These are phyloP conservation scores for Citrus unshiu DNA, from an alignment of 345 rosid genomes.

Conservation along the genomic window DNA sequence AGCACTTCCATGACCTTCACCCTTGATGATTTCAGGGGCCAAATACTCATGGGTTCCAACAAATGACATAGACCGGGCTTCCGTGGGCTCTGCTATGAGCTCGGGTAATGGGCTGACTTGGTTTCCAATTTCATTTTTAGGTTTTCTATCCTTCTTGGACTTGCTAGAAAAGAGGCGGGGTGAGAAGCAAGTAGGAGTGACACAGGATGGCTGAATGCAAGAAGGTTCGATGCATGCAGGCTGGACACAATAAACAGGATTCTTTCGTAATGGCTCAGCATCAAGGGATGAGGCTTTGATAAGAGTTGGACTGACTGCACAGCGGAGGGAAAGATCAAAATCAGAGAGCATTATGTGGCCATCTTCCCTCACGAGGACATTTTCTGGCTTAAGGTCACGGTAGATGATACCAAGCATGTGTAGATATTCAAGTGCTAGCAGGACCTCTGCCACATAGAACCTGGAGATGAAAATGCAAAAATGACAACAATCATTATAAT, in stretches of 20 bases:
- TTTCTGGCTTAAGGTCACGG: constrained; percentile 82
- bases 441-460: constrained; percentile 71
- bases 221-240: constrained; percentile 85
- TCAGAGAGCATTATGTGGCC: constrained; percentile 87
- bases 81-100: constrained; percentile 89
- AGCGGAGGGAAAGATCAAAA: constrained; percentile 80
- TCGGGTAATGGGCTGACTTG: constrained; percentile 86
- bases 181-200: constrained; percentile 78
- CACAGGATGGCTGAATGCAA: constrained; percentile 83
- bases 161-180: constrained; percentile 86
- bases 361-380: constrained; percentile 67
- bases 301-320: constrained; percentile 79
- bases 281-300: constrained; percentile 56
- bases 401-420: constrained; percentile 79
- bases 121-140: constrained; percentile 63
- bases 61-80: constrained; percentile 92
- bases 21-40: constrained; percentile 89
- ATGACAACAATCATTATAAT: neutral
- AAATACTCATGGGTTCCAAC: constrained; percentile 92
- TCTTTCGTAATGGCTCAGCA: constrained; percentile 66
- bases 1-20: constrained; percentile 97
- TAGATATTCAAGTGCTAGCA: constrained; percentile 67
- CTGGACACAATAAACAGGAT: constrained; percentile 68
- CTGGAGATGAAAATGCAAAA: constrained; percentile 32
- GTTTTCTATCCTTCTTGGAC: constrained; percentile 69